Evolutionary conservation across 768 basidiomycete genomes (phyloP).

Genomic region (Macrolepiota fuliginosa): DNA sequence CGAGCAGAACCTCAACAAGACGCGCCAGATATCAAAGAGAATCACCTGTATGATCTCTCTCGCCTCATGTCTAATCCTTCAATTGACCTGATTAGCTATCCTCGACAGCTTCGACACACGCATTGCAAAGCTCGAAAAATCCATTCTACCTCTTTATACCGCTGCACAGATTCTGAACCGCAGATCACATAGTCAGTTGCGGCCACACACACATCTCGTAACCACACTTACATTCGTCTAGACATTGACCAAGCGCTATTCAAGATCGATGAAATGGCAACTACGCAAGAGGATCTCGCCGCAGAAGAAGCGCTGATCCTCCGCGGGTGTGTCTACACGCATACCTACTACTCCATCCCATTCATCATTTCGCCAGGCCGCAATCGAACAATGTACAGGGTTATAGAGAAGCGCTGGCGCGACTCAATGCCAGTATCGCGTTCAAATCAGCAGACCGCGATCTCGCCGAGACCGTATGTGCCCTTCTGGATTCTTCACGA

Average conservation of each 20-base stretch:
- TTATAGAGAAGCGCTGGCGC: constrained; percentile 73
- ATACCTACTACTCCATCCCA: background rate
- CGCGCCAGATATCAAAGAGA: constrained; percentile 77
- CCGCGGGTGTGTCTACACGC: constrained; percentile 53
- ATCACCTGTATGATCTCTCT: constrained; percentile 69
- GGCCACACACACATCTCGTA: background rate
- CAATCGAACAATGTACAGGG: constrained; percentile 60
- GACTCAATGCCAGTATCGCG: constrained; percentile 75
- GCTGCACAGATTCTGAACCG: constrained; percentile 75
- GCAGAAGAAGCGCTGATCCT: constrained; percentile 78
- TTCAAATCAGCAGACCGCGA: constrained; percentile 65
- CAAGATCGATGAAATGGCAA: constrained; percentile 79
- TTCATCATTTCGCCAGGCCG: constrained; percentile 43
- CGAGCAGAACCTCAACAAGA: constrained; percentile 87
- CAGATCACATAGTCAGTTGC: constrained; percentile 63
- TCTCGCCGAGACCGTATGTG: constrained; percentile 50
- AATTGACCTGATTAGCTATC: constrained; percentile 56
- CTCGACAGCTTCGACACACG: constrained; percentile 83
- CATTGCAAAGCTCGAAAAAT: constrained; percentile 80
- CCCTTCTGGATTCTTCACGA: background rate
- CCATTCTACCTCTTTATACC: constrained; percentile 78
- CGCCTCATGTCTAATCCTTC: background rate
- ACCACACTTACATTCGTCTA: constrained; percentile 23
- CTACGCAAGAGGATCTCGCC: constrained; percentile 70
- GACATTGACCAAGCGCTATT: constrained; percentile 79